These are phyloP conservation scores for Cladorrhinum samala DNA, from an alignment of 495 filamentous ascomycete species.

Conservation along the genomic window DNA sequence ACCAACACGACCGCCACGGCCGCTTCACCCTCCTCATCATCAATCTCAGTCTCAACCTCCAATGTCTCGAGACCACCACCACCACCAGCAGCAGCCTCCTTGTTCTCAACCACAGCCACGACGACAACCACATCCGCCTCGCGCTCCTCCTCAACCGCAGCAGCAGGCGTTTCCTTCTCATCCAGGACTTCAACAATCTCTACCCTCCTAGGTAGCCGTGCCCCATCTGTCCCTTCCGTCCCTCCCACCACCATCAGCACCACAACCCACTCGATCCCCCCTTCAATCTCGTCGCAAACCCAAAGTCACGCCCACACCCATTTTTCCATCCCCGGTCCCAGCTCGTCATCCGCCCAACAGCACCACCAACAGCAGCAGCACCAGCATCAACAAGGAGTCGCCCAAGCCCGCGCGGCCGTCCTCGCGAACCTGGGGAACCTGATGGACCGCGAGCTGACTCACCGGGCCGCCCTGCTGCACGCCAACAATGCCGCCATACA, in stretches of 20 bases:
- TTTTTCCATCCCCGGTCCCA: too few species aligned
- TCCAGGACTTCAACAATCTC: background rate
- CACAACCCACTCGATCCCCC: too few species aligned
- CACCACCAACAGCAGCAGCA: background rate
- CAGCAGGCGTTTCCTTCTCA: conserved; percentile 1
- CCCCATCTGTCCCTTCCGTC: background rate
- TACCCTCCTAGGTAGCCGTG: background rate
- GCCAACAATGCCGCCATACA: conserved; percentile 61
- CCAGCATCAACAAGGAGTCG: conserved; percentile 30
- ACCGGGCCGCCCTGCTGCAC: conserved; percentile 71
- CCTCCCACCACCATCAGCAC: background rate
- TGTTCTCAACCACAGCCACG: background rate
- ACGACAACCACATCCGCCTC: conserved; percentile 1
- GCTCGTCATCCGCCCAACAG: background rate
- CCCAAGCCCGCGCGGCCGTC: conserved; percentile 69
- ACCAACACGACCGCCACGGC: conserved; percentile 7
- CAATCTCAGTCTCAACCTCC: conserved; percentile 2
- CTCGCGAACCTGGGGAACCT: conserved; percentile 72
- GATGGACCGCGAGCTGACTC: conserved; percentile 62
- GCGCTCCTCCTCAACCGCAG: background rate
- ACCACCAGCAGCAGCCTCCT: background rate
- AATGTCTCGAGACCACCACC: background rate
- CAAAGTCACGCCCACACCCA: too few species aligned
- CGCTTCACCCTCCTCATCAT: background rate
- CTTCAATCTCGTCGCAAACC: too few species aligned